Evolutionary conservation across 805 yeast species (phyloP), one percentile per base, ranked within the genome.

Genomic region (Ogataea pilisensis): DNA sequence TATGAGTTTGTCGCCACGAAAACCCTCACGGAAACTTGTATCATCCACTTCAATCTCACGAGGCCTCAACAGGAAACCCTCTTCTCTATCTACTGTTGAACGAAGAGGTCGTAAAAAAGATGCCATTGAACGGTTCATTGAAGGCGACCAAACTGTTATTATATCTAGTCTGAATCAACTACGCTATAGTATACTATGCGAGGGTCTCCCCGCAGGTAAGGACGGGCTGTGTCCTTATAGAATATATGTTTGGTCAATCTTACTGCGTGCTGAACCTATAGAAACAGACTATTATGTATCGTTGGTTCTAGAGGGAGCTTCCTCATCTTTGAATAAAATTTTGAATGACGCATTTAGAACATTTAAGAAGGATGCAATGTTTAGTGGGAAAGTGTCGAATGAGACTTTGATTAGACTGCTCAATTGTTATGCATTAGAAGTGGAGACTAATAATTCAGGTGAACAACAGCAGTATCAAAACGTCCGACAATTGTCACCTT

Each of bases 321-420:
- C 83, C 2, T 70, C 71, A 0, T 68, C 79, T 8, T 78, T 80
- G 42, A 65, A 73, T 28, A 89, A 89, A 61, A 88, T 89, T 43
- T 74, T 80, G 43, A 85, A 89, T 58, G 96, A 89, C 55, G 84
- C 95, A 1, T 87, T 87, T 51, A 66, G 96, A 43, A 89, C 96
- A 0, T 70, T 89, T 49, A 82, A 85, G 60, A 82, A 86, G 28
- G 95, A 89, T 55, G 64, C 68, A 20, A 57, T 61, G 13, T 89
- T 88, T 63, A 79, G 76, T 42, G 63, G 64, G 35, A 73, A 72
- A 40, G 95, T 88, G 2, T 61, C 77, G n/a, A 95, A 87, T 53
- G 78, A 75, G 3, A 64, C 85, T 1, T 62, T 89, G 32, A 72
- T 82, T 8, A 63, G 96, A 34, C 65, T 88, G 3, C 68, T 89